Evolutionary conservation across 257 asterid genomes (phyloP), one percentile per base, ranked within the genome.

Genomic region (Solanum tarijense): DNA sequence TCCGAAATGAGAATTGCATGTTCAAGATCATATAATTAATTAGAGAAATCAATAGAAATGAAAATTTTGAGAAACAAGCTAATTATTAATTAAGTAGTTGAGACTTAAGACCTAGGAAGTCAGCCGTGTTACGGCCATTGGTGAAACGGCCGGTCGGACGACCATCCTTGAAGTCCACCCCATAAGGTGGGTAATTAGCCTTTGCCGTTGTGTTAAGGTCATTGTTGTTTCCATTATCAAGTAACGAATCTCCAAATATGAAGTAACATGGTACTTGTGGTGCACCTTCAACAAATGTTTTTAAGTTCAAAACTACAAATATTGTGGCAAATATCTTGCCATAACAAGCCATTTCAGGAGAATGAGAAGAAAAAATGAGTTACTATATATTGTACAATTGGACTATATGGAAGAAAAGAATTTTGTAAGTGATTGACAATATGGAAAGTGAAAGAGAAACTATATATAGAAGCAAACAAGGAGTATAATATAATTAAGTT

Each of bases 191-290:
- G 20, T 86, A 86, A 13, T 89, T 89, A 12, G 86, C 87, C 60
- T 86, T 89, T 9, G 86, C 87, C 5, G 21, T 14, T 32, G 90
- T 89, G 34, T 46, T 18, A 55, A 86, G 88, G 11, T 36, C 25
- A 16, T 86, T 89, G 84, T 89, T 88, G 34, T 88, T 89, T 18
- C 90, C 90, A 89, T 79, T 86, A 38, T 89, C 90, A 21, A 89
- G 69, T 13, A 86, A 66, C 13, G 88, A 89, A 52, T 89, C 88
- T 21, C 90, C 88, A 66, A 89, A 76, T 20, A 89, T 86, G 87
- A 78, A 88, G 75, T 79, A 89, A 11, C 90, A 89, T 7, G 90
- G 90, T 18, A 89, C 88, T 86, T 75, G 29, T 27, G 90, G 86
- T 68, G 73, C 76, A 12, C 90, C 75, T 12, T 88, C 6, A 46